Evolutionary conservation across 768 basidiomycete species (phyloP).

Genomic region (Leucogyrophana mollusca): DNA sequence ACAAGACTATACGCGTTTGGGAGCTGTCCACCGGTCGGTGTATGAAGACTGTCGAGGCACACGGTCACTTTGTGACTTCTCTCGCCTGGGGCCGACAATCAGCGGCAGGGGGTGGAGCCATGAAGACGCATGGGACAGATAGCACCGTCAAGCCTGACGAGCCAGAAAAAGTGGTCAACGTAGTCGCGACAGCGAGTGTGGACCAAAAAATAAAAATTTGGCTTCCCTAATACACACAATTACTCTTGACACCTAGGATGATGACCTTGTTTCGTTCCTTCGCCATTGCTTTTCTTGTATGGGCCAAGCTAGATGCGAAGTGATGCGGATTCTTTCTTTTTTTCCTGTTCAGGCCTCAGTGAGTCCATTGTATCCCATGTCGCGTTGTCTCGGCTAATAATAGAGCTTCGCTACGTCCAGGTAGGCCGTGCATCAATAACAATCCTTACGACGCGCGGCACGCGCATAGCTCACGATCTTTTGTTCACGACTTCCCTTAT

Average conservation of each 20-base stretch:
- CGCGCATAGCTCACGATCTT: slow-evolving; percentile 29
- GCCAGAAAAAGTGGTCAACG: slow-evolving; percentile 62
- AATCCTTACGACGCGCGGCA: slow-evolving; percentile 25
- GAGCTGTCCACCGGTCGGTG: slow-evolving; percentile 84
- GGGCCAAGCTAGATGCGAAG: slow-evolving; percentile 10
- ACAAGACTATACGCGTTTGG: slow-evolving; percentile 91
- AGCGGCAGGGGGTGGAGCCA: slow-evolving; percentile 37
- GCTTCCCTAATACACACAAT: slow-evolving; percentile 44
- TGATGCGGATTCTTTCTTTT: slow-evolving; percentile 3
- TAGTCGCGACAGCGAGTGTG: slow-evolving; percentile 66
- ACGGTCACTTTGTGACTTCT: slow-evolving; percentile 79
- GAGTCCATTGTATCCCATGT: no score
- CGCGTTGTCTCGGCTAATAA: slow-evolving; percentile 8
- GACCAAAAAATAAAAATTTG: slow-evolving; percentile 69
- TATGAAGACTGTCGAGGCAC: slow-evolving; percentile 84
- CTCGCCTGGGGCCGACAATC: slow-evolving; percentile 77
- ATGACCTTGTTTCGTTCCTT: background rate
- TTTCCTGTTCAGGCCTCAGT: slow-evolving; percentile 15
- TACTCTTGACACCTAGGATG: background rate
- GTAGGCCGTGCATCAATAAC: slow-evolving; percentile 1
- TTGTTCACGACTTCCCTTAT: slow-evolving; percentile 15
- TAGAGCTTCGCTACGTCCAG: background rate
- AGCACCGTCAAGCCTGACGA: slow-evolving; percentile 25
- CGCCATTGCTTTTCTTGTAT: slow-evolving; percentile 6
- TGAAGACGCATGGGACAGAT: slow-evolving; percentile 34